These are phyloP conservation scores for Trametes sanguinea DNA, from an alignment of 768 basidiomycete species.

Conservation along the genomic window DNA sequence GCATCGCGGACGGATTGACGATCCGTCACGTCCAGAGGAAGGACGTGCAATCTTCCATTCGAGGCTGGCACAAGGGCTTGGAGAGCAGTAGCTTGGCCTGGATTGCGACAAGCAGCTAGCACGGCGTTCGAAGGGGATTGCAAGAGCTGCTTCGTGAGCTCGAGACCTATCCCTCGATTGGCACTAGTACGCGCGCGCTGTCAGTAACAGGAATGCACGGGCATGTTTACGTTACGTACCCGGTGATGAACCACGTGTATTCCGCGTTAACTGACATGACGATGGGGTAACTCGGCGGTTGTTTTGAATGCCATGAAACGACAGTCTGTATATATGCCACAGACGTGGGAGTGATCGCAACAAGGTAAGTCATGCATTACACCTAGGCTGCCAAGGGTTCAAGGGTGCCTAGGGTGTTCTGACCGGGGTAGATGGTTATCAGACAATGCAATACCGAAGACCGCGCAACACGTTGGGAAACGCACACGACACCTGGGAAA, in stretches of 20 bases:
- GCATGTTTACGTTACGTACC: not conserved
- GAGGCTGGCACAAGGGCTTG: slow-evolving; percentile 25
- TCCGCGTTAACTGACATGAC: not conserved
- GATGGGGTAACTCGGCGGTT: not conserved
- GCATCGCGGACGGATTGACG: slow-evolving; percentile 30
- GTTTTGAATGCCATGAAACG: not conserved
- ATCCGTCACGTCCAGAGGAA: slow-evolving; percentile 35
- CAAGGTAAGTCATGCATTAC: too few relatives aligned
- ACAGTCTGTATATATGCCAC: not conserved
- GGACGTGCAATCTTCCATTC: slow-evolving; percentile 35
- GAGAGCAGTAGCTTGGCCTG: slow-evolving; percentile 26
- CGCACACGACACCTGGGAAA: slow-evolving; percentile 1
- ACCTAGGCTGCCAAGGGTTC: too few relatives aligned
- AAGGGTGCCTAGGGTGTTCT: too few relatives aligned
- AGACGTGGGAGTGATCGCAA: too few relatives aligned
- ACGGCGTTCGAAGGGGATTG: slow-evolving; percentile 26
- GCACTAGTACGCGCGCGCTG: not conserved
- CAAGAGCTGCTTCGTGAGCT: slow-evolving; percentile 30
- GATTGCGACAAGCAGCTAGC: slow-evolving; percentile 35
- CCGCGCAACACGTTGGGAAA: not conserved
- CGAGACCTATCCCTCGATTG: slow-evolving; percentile 34
- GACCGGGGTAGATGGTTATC: not conserved
- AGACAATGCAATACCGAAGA: not conserved
- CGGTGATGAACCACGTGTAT: slow-evolving; percentile 5
- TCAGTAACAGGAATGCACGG: not conserved